A percentile compares a stretch with the other conserved stretches of the same genome.
Conservation (phyloP, 148 eudicot species). For the Fagopyrum homotropicum region DNA sequence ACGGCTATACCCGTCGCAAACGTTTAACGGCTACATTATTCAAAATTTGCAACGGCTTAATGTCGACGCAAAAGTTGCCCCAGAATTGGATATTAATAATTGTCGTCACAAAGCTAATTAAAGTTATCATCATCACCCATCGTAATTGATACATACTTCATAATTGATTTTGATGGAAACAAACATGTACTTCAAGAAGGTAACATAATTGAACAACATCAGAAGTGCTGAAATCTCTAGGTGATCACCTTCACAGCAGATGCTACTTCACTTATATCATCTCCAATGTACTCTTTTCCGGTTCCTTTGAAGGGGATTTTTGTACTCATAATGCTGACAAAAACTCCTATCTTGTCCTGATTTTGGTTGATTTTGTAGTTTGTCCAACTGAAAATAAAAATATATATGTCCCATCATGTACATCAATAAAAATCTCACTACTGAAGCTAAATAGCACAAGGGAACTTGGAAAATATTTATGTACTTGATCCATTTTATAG, state of each 20-base stretch:
- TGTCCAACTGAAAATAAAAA: conserved; percentile 59
- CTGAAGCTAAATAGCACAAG: not conserved
- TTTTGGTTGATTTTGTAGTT: conserved; percentile 94
- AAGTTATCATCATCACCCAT: no score
- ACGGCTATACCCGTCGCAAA: no score
- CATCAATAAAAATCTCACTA: not conserved
- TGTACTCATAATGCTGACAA: conserved; percentile 98
- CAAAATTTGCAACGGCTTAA: no score
- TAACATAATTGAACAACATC: not conserved
- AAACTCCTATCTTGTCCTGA: conserved; percentile 94
- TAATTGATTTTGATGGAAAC: no score
- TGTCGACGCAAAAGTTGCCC: no score
- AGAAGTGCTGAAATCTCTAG: not conserved
- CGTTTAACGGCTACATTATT: no score
- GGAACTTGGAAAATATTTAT: not conserved
- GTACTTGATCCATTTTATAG: conserved; percentile 91
- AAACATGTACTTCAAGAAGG: no score
- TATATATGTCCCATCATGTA: conserved; percentile 23
- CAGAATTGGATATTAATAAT: no score
- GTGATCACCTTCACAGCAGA: conserved; percentile 79
- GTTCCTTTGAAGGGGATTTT: conserved; percentile 99
- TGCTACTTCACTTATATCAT: conserved; percentile 93
- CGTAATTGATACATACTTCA: no score
- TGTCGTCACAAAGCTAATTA: no score
- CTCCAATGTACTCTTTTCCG: conserved; percentile 98